Conservation (phyloP, 2,329 filamentous ascomycete species). For the Ophiosphaerella herpotricha region DNA sequence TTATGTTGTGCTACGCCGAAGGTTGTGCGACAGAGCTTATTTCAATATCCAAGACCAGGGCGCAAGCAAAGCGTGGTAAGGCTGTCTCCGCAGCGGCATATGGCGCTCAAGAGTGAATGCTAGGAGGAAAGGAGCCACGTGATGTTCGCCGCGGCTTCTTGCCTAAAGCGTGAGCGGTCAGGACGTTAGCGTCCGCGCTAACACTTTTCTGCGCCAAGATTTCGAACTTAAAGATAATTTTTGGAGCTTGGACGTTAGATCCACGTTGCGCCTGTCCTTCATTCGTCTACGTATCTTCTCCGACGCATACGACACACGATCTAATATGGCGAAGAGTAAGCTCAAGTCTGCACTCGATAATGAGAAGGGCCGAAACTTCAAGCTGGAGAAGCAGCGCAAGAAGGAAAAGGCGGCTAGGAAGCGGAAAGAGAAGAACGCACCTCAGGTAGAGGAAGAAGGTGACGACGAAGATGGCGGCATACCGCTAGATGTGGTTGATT, state of each 20-base stretch:
- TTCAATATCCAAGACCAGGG: too few relatives aligned
- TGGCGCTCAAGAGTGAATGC: constrained; percentile 12
- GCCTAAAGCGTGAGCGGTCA: constrained; percentile 35
- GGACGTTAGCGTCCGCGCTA: constrained; percentile 26
- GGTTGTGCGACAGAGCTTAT: not conserved
- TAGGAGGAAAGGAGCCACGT: constrained; percentile 22
- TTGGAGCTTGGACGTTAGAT: constrained; percentile 28
- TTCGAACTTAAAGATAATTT: constrained; percentile 34
- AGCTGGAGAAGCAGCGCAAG: constrained; percentile 77
- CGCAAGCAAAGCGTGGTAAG: too few relatives aligned
- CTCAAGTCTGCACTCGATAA: constrained; percentile 63
- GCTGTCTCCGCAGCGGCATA: not conserved
- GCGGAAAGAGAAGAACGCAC: constrained; percentile 46
- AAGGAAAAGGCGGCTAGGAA: constrained; percentile 61
- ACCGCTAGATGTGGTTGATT: constrained; percentile 32
- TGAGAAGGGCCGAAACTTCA: constrained; percentile 68
- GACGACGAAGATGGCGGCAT: constrained; percentile 36
- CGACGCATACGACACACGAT: not conserved
- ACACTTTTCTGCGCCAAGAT: constrained; percentile 43
- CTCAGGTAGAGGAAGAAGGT: constrained; percentile 17
- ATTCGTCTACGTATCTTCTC: not conserved
- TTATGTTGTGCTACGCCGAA: not conserved
- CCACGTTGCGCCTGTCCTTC: constrained; percentile 4
- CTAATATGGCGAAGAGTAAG: constrained; percentile 55
- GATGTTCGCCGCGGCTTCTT: constrained; percentile 30